phyloP scores from a whole-genome alignment of 805 yeast genomes.

The Brettanomyces naardenensis region DNA sequence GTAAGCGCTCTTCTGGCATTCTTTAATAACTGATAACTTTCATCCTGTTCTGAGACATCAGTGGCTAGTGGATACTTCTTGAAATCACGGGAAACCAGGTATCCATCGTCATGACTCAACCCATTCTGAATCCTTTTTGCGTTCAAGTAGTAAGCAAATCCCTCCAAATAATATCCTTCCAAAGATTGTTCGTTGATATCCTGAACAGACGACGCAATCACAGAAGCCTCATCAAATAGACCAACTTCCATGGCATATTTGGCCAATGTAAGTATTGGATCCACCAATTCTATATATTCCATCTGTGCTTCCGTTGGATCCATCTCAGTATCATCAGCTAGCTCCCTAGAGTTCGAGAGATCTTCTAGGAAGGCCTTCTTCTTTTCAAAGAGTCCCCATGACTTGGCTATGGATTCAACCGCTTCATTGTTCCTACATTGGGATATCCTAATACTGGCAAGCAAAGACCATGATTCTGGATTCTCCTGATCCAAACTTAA shows the following conservation, averaged over 20 bases:
- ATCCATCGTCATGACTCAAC: slow-evolving; percentile 10
- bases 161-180: slow-evolving; percentile 79
- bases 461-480: slow-evolving; percentile 74
- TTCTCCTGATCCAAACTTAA: slow-evolving; percentile 49
- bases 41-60: slow-evolving; percentile 20
- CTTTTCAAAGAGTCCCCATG: slow-evolving; percentile 63
- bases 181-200: slow-evolving; percentile 80
- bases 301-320: slow-evolving; percentile 34
- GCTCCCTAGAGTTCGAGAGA: slow-evolving; percentile 21
- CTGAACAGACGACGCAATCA: slow-evolving; percentile 57
- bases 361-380: slow-evolving; percentile 44
- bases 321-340: slow-evolving; percentile 19
- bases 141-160: slow-evolving; percentile 55
- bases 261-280: slow-evolving; percentile 64
- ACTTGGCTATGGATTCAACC: slow-evolving; percentile 46
- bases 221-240: slow-evolving; percentile 54
- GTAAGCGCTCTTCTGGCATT: slow-evolving; percentile 38
- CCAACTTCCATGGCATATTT: slow-evolving; percentile 76
- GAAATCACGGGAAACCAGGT: slow-evolving; percentile 29
- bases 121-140: slow-evolving; percentile 29
- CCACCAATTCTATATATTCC: slow-evolving; percentile 60
- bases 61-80: slow-evolving; percentile 28
- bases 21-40: slow-evolving; percentile 22
- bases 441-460: slow-evolving; percentile 84
- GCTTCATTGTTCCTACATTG: slow-evolving; percentile 78